Evolutionary conservation across 2,329 filamentous ascomycete species (phyloP).

Genomic region (Moelleriella libera): DNA sequence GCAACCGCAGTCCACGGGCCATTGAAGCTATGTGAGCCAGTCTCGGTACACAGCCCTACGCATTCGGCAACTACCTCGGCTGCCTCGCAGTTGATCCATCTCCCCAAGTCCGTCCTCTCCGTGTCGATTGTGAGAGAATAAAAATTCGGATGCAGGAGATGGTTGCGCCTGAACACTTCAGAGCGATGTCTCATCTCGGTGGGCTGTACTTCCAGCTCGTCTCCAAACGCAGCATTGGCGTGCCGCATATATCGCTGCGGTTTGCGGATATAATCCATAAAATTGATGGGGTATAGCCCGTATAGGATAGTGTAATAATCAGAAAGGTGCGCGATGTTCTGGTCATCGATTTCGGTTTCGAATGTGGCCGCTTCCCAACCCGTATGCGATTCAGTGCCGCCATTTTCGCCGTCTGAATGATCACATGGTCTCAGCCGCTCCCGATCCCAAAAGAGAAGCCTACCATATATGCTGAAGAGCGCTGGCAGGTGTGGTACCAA

Average conservation of each 20-base stretch:
- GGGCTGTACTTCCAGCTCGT: conserved; percentile 66
- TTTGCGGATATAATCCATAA: conserved; percentile 75
- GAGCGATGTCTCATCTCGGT: conserved; percentile 64
- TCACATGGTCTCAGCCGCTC: conserved; percentile 28
- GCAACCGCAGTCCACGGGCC: conserved; percentile 6
- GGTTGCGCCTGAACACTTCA: conserved; percentile 57
- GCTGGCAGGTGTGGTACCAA: conserved; percentile 54
- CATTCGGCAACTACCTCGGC: conserved; percentile 71
- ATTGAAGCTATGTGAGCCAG: conserved; percentile 12
- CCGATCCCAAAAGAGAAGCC: conserved; percentile 65
- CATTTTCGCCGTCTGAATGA: conserved; percentile 10
- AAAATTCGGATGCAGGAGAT: conserved; percentile 74
- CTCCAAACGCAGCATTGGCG: conserved; percentile 52
- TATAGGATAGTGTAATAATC: conserved; percentile 75
- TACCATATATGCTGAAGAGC: conserved; percentile 69
- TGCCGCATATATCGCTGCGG: conserved; percentile 66
- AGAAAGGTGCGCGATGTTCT: conserved; percentile 50
- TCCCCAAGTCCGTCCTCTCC: conserved; percentile 60
- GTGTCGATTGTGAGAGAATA: conserved; percentile 67
- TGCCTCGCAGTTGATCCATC: conserved; percentile 69
- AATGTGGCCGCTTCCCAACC: conserved; percentile 52
- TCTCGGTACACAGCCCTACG: conserved; percentile 45
- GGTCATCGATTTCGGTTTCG: conserved; percentile 46
- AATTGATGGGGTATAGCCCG: conserved; percentile 72
- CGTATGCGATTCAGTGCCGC: conserved; percentile 20